A percentile compares a stretch with the other conserved stretches of the same genome.
Evolutionary conservation across 257 asterid genomes (phyloP).

Genomic region (Scutellaria baicalensis): DNA sequence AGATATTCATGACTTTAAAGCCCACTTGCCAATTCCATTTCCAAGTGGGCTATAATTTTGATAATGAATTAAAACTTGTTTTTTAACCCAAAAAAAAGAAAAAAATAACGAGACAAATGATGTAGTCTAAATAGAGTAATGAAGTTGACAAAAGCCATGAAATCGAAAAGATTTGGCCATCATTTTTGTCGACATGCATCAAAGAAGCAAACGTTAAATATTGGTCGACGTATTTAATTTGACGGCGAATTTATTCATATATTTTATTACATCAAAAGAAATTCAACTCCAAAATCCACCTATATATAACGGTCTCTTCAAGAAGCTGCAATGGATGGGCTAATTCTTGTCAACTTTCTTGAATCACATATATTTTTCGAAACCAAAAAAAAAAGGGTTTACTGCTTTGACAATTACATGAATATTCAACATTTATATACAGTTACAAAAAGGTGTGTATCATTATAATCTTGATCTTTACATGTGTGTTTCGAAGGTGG

Average conservation of each 20-base stretch:
- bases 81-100: too few species aligned
- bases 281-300: conserved; percentile 9
- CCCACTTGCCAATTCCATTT: too few species aligned
- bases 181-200: too few species aligned
- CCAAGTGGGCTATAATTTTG: too few species aligned
- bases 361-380: neutral
- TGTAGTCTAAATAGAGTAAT: too few species aligned
- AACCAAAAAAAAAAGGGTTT: neutral
- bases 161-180: too few species aligned
- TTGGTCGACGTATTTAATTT: neutral
- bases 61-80: too few species aligned
- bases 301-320: conserved; percentile 17
- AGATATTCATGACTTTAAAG: too few species aligned
- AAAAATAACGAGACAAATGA: too few species aligned
- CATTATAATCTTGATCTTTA: neutral
- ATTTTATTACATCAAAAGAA: neutral
- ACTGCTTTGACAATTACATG: neutral
- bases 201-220: too few species aligned
- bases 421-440: neutral
- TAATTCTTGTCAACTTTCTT: conserved; percentile 19
- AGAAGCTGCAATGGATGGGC: conserved; percentile 1
- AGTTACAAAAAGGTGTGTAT: neutral
- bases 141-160: neutral
- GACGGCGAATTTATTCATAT: conserved; percentile 9
- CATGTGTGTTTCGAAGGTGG: conserved; percentile 39